Percentiles rank a stretch among this genome's conserved stretches.
Evolutionary conservation across 164 flowering plant species (phyloP).

Genomic region (Sextonia rubra): DNA sequence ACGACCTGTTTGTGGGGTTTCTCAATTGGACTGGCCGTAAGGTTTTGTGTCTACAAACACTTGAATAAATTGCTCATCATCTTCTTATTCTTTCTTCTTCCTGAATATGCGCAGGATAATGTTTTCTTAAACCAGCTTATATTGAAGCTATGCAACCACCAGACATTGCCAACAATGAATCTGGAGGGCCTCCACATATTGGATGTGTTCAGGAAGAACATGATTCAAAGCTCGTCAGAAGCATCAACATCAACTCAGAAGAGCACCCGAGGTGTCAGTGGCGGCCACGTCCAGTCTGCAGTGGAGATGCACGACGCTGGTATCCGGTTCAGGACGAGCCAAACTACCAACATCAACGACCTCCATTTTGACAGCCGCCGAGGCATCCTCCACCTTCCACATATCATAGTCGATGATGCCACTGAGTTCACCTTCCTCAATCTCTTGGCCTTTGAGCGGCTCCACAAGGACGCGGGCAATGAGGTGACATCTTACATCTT

Average conservation of each 20-base stretch:
- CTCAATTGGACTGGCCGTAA: not conserved
- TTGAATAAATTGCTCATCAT: not conserved
- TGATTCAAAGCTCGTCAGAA: not conserved
- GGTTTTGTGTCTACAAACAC: not conserved
- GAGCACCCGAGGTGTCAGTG: not conserved
- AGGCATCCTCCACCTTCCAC: slow-evolving; percentile 47
- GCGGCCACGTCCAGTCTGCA: not conserved
- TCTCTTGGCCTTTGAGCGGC: slow-evolving; percentile 54
- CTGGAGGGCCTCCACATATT: not conserved
- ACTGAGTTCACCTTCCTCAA: slow-evolving; percentile 42
- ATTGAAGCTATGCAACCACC: slow-evolving; percentile 4
- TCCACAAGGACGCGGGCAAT: slow-evolving; percentile 46
- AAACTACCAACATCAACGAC: not conserved
- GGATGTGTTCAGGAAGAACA: slow-evolving; percentile 1
- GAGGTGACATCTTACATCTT: slow-evolving; percentile 41
- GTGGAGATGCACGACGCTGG: not conserved
- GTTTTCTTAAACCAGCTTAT: slow-evolving; percentile 9
- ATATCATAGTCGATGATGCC: slow-evolving; percentile 35
- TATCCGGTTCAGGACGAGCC: not conserved
- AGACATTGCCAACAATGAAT: not conserved
- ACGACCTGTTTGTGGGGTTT: not conserved
- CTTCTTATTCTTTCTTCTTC: not conserved
- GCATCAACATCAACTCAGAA: not conserved
- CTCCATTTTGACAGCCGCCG: not conserved
- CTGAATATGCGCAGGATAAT: not conserved